These are phyloP conservation scores for Begonia masoniana DNA, from an alignment of 306 rosid species.

Conservation along the genomic window DNA sequence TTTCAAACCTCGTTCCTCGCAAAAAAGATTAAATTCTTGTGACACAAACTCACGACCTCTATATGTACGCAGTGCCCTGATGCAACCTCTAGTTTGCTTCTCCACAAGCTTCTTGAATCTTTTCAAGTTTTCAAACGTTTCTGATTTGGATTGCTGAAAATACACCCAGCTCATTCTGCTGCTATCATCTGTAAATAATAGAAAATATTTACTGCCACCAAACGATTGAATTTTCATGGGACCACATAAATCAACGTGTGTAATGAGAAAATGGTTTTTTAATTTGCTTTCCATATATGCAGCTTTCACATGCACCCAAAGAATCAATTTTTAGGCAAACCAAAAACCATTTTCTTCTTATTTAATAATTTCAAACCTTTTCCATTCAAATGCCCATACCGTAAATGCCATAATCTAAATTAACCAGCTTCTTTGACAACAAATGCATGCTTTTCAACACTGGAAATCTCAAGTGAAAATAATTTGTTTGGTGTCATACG, in stretches of 20 bases:
- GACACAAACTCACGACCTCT: neutral
- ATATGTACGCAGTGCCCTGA: conserved; percentile 1
- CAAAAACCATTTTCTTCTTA: neutral
- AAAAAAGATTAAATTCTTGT: neutral
- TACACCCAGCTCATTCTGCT: conserved; percentile 3
- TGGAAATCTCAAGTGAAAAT: too few relatives aligned
- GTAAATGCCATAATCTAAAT: neutral
- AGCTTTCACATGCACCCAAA: neutral
- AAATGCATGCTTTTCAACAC: too few relatives aligned
- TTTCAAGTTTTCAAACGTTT: neutral
- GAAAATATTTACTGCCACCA: neutral
- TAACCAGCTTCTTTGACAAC: neutral
- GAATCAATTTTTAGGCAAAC: neutral
- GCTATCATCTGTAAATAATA: neutral
- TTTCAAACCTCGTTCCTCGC: neutral
- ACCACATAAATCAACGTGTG: too few relatives aligned
- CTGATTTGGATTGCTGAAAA: neutral
- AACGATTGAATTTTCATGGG: neutral
- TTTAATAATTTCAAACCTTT: neutral
- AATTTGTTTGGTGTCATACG: too few relatives aligned
- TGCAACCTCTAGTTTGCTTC: neutral
- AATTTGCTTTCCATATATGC: neutral
- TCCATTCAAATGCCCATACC: neutral
- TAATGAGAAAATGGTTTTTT: neutral
- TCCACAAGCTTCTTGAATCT: neutral